Percentiles rank a stretch among this genome's conserved stretches.
Evolutionary conservation across 139 green algal species (phyloP).

Genomic region (Coelastrella sp.): DNA sequence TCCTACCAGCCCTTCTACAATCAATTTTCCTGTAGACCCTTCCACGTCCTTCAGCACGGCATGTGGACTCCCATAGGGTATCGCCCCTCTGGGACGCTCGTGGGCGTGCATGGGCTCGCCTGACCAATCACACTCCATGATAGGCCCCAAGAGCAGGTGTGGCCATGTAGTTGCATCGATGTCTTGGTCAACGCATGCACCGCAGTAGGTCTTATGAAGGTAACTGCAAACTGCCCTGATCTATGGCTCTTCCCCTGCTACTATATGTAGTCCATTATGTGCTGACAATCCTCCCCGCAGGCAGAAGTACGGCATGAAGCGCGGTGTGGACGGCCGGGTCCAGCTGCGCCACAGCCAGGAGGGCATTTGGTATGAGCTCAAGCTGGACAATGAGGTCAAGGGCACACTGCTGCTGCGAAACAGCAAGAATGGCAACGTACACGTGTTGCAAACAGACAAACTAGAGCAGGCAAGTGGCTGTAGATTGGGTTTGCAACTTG

Average conservation of each 20-base stretch:
- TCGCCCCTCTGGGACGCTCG: neutral
- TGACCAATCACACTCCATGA: too few species aligned
- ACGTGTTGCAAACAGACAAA: constrained; percentile 61
- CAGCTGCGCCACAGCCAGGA: constrained; percentile 48
- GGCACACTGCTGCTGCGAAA: constrained; percentile 65
- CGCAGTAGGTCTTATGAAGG: too few species aligned
- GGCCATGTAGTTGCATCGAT: too few species aligned
- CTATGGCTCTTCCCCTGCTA: too few species aligned
- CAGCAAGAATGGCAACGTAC: constrained; percentile 47
- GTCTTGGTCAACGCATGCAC: too few species aligned
- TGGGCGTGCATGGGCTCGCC: too few species aligned
- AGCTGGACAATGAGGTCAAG: constrained; percentile 69
- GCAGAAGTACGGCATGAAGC: constrained; percentile 54
- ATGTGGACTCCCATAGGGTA: neutral
- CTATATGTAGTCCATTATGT: too few species aligned
- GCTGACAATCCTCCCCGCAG: neutral
- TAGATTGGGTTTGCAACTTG: neutral
- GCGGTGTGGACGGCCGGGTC: constrained; percentile 56
- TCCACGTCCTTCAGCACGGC: neutral
- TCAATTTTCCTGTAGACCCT: too few species aligned
- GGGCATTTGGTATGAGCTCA: constrained; percentile 54
- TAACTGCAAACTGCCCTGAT: too few species aligned
- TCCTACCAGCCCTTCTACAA: neutral
- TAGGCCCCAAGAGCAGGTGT: too few species aligned
- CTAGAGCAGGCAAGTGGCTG: constrained; percentile 59